These are phyloP conservation scores for Hypoxylon crocopeplum DNA, from an alignment of 495 filamentous ascomycete genomes.

Conservation along the genomic window DNA sequence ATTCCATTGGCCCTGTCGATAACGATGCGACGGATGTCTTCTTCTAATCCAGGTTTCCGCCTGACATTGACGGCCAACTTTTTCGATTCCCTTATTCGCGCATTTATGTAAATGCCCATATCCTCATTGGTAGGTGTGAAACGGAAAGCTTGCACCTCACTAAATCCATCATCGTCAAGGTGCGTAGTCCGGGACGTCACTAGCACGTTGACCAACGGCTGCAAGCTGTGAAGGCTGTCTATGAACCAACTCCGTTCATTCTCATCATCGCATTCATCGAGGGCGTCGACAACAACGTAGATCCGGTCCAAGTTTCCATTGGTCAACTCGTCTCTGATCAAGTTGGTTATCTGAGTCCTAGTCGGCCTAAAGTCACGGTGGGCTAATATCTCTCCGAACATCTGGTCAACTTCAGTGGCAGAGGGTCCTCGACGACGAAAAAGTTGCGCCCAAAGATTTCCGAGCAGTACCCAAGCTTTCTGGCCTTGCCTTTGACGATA, in stretches of 20 bases:
- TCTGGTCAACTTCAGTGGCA: slow-evolving; percentile 32
- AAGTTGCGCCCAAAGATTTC: slow-evolving; percentile 49
- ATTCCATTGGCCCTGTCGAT: slow-evolving; percentile 32
- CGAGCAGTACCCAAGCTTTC: slow-evolving; percentile 39
- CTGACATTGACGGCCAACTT: slow-evolving; percentile 37
- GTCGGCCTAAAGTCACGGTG: slow-evolving; percentile 26
- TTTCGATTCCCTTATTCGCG: slow-evolving; percentile 36
- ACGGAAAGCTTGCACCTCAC: slow-evolving; percentile 34
- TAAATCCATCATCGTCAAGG: slow-evolving; percentile 38
- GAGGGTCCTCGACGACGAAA: slow-evolving; percentile 31
- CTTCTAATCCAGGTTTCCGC: slow-evolving; percentile 26
- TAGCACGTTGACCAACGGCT: slow-evolving; percentile 38
- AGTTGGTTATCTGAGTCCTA: slow-evolving; percentile 43
- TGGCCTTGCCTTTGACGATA: slow-evolving; percentile 46
- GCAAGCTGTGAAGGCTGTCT: slow-evolving; percentile 41
- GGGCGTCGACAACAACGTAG: slow-evolving; percentile 55
- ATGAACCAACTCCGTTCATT: slow-evolving; percentile 41
- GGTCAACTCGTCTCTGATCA: slow-evolving; percentile 38
- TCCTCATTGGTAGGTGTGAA: slow-evolving; percentile 44
- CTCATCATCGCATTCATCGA: slow-evolving; percentile 52
- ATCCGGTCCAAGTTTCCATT: slow-evolving; percentile 31
- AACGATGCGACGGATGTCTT: slow-evolving; percentile 30
- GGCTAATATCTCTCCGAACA: slow-evolving; percentile 31
- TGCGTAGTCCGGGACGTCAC: slow-evolving; percentile 43
- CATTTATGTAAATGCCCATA: slow-evolving; percentile 42